These are phyloP conservation scores for Dactylonectria estremocensis DNA, from an alignment of 2,329 filamentous ascomycete species.

Conservation along the genomic window DNA sequence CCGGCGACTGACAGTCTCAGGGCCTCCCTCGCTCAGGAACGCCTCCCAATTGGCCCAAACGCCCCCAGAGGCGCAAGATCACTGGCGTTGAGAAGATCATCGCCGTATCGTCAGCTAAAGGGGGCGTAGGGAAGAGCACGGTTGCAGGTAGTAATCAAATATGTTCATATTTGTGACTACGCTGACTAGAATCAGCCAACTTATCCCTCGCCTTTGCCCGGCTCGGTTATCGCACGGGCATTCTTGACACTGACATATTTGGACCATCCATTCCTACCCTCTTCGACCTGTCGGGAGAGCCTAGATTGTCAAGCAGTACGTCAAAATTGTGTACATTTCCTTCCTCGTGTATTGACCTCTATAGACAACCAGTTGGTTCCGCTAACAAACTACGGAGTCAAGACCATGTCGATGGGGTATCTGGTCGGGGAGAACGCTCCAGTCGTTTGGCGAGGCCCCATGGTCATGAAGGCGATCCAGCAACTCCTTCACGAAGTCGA, in stretches of 20 bases:
- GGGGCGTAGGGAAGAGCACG: conserved; percentile 98
- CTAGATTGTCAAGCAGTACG: conserved; percentile 80
- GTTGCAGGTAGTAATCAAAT: conserved; percentile 74
- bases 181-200: conserved; percentile 70
- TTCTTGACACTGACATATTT: conserved; percentile 97
- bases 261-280: conserved; percentile 95
- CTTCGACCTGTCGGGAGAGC: conserved; percentile 85
- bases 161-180: background rate
- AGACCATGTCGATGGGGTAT: conserved; percentile 99
- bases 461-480: conserved; percentile 98
- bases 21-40: conserved; percentile 85
- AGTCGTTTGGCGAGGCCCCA: conserved; percentile 94
- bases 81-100: conserved; percentile 91
- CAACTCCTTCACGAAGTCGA: conserved; percentile 96
- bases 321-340: conserved; percentile 29
- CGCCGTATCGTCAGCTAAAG: conserved; percentile 97
- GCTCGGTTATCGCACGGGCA: conserved; percentile 84
- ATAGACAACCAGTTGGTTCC: conserved; percentile 86
- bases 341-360: conserved; percentile 22
- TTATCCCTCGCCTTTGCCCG: conserved; percentile 89
- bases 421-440: conserved; percentile 85
- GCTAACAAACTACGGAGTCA: conserved; percentile 93
- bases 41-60: conserved; percentile 72
- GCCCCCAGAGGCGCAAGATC: conserved; percentile 87
- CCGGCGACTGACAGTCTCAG: conserved; percentile 60